Conservation (phyloP, 129 eudicot species). For the Mikania micrantha region DNA sequence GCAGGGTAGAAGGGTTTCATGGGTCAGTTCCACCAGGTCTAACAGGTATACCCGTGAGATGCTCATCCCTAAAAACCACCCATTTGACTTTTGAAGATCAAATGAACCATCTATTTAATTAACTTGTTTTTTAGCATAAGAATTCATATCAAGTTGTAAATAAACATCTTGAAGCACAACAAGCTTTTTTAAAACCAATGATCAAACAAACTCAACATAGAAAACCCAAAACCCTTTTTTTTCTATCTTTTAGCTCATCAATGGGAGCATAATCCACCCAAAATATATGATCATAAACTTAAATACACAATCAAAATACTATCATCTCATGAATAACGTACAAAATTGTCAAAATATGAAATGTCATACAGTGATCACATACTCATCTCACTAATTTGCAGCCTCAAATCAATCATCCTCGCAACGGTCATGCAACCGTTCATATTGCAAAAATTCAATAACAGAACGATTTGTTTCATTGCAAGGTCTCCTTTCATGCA, state of each 20-base stretch:
- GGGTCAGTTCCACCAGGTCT: no score
- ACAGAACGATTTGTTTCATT: background rate
- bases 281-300: no score
- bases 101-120: no score
- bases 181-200: no score
- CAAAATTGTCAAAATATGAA: constrained; percentile 10
- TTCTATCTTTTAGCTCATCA: constrained; percentile 11
- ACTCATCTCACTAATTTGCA: background rate
- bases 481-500: background rate
- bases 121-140: no score
- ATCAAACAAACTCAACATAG: background rate
- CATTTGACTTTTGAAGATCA: no score
- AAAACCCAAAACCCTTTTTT: background rate
- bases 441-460: background rate
- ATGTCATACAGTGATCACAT: background rate
- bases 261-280: constrained; percentile 16
- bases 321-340: constrained; percentile 20
- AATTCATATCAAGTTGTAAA: no score
- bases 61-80: no score
- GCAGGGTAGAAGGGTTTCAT: no score
- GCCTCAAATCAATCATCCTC: constrained; percentile 16
- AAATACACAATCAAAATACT: constrained; percentile 14
- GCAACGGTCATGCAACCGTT: background rate
- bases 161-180: no score
- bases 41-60: no score